Percentiles rank a stretch among this genome's conserved stretches.
phyloP scores from a whole-genome alignment of 306 rosid species.

The Cucurbita maxima region DNA sequence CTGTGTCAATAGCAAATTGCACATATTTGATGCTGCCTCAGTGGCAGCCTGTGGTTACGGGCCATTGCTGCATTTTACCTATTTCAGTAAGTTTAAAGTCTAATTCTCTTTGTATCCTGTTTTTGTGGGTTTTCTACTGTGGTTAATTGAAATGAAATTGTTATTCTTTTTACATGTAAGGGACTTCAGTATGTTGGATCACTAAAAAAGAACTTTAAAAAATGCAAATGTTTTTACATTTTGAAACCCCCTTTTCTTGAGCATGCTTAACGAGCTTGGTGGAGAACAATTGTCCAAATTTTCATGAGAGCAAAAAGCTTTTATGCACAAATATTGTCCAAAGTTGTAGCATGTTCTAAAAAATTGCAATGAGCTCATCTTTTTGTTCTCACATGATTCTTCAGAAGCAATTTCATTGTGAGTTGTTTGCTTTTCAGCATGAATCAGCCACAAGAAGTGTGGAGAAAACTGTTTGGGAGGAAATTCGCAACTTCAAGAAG shows the following conservation, averaged over 20 bases:
- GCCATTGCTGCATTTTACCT: conserved; percentile 87
- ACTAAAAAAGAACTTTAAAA: not conserved
- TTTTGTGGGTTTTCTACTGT: not conserved
- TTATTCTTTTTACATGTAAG: not conserved
- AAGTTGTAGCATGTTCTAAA: not conserved
- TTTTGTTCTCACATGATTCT: not conserved
- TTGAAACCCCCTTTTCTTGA: not conserved
- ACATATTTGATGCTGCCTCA: conserved; percentile 87
- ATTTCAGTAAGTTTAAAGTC: conserved; percentile 40
- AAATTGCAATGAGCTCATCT: not conserved
- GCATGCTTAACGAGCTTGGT: not conserved
- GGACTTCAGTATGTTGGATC: not conserved
- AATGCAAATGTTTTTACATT: not conserved
- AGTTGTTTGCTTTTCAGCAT: conserved; percentile 35
- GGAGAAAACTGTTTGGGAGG: conserved; percentile 67
- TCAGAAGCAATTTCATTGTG: not conserved
- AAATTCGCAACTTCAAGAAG: conserved; percentile 86
- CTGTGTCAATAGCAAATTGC: conserved; percentile 62
- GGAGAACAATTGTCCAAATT: not conserved
- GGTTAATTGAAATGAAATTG: not conserved
- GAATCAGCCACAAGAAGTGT: conserved; percentile 66
- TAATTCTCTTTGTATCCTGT: not conserved
- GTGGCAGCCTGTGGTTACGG: conserved; percentile 66
- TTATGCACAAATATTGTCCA: not conserved
- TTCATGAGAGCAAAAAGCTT: not conserved